Evolutionary conservation across 225 moss, liverwort and hornwort genomes (phyloP).

Genomic region (Marchantia polymorpha): DNA sequence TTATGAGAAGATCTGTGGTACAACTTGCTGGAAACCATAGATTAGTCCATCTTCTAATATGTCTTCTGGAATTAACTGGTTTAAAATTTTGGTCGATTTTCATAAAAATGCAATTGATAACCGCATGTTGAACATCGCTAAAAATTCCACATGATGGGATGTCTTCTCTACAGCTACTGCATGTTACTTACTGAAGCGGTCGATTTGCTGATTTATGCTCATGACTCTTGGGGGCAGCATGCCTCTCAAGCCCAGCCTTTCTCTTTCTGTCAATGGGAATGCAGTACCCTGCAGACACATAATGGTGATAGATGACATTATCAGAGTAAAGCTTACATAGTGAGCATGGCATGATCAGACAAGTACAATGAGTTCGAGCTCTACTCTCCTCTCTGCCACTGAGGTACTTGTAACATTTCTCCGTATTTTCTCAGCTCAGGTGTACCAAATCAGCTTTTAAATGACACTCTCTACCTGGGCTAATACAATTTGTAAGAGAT

Average conservation of each 20-base stretch:
- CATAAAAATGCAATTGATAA: no score
- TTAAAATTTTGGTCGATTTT: no score
- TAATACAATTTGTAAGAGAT: neutral
- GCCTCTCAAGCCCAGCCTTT: conserved; percentile 83
- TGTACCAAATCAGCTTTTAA: neutral
- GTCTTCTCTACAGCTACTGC: neutral
- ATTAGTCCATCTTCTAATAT: neutral
- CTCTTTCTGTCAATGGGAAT: conserved; percentile 81
- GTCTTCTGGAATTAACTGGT: no score
- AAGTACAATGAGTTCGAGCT: neutral
- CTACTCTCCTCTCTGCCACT: neutral
- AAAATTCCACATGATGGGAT: no score
- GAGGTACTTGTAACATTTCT: neutral
- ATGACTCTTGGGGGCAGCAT: conserved; percentile 88
- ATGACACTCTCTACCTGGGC: neutral
- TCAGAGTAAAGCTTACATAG: no score
- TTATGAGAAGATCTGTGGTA: no score
- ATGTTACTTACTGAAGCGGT: conserved; percentile 79
- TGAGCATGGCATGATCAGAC: neutral
- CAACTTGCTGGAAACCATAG: no score
- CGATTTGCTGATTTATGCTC: conserved; percentile 78
- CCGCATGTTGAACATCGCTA: no score
- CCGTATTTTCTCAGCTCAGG: no score
- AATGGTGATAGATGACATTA: no score
- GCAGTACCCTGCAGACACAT: conserved; percentile 62